phyloP scores from a whole-genome alignment of 1,284 basidiomycete genomes.

The Ganoderma boninense region DNA sequence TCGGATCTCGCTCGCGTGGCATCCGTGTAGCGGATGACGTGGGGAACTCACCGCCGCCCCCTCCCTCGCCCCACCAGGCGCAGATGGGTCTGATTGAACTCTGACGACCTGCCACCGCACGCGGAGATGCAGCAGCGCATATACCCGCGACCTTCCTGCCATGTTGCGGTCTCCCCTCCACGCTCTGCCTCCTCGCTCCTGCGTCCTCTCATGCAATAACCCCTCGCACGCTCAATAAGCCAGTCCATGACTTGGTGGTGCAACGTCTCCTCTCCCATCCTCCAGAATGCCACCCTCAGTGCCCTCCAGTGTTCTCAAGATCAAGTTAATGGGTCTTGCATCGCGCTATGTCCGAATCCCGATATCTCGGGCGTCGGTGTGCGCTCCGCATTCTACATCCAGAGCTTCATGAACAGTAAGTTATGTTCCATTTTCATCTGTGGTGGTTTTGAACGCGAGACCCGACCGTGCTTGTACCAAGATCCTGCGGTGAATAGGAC shows the following conservation, averaged over 20 bases:
- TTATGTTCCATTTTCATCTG: not conserved
- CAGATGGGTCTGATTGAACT: not conserved
- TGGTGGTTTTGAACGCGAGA: slow-evolving; percentile 11
- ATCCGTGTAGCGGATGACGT: not conserved
- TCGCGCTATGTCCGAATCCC: slow-evolving; percentile 38
- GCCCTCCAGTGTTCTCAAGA: slow-evolving; percentile 19
- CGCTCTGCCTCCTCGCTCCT: not conserved
- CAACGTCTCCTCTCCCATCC: slow-evolving; percentile 1
- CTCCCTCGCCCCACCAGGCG: not conserved
- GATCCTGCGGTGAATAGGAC: not conserved
- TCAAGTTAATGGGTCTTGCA: slow-evolving; percentile 15
- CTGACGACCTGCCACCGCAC: not conserved
- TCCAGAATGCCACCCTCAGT: slow-evolving; percentile 17
- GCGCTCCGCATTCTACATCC: slow-evolving; percentile 40
- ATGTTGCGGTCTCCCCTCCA: not conserved
- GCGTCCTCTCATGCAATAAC: slow-evolving; percentile 9
- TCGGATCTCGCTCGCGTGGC: slow-evolving; percentile 5
- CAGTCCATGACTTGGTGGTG: slow-evolving; percentile 23
- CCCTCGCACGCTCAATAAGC: not conserved
- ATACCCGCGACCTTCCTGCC: not conserved
- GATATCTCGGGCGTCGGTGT: slow-evolving; percentile 42
- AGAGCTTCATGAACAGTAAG: slow-evolving; percentile 42
- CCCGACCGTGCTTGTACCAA: not conserved
- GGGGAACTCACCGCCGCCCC: not conserved
- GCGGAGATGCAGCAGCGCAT: not conserved